Base-by-base conservation (phyloP, 108 stramenopile species). In the Pseudonitzschia multiseries region DNA sequence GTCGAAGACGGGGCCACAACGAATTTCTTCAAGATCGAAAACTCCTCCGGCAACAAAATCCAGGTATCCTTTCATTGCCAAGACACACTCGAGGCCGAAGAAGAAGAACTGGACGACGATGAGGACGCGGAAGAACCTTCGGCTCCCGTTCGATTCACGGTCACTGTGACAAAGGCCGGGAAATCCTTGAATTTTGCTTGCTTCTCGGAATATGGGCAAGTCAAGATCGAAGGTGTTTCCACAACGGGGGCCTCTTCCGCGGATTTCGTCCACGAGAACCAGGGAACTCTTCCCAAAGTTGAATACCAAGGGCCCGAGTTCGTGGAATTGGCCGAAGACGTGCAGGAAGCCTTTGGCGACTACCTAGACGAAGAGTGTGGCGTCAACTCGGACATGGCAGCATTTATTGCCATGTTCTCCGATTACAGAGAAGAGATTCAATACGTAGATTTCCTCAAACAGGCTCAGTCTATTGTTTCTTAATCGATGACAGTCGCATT, bases 281-380 rank as follows among this genome's bases (percentile, higher is more conserved):
- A 77, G 29, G 77, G 77, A 27, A 67, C 66, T 10, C 44, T 67
- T 8, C 46, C n/a, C 46, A 79, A 46, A 63, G 53, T 12, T 8
- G 57, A 68, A 57, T 91, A 93, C 70, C 85, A 91, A 76, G 93
- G 93, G 56, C 93, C 93, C 24, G 89, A 89, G 52, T 88, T 89
- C 56, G 28, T 57, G 36, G 93, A 93, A 59, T 84, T 93, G 28
- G 88, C 86, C 12, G 89, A 89, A 68, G 86, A 87, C 62, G 68
- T 94, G 51, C 88, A 91, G 60, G 84, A 80, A 24, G 70, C 81
- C 8, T 87, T 94, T 57, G 69, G 76, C 13, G 64, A 70, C 9
- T 94, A 81, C 60, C 57, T 94, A 12, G 69, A 77, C 20, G 70
- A 84, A 22, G 90, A 89, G 29, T 81, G 84, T 65, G 87, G 86